Evolutionary conservation across 2,329 filamentous ascomycete species (phyloP), one percentile per base, ranked within the genome.

Genomic region (Chaetothyriales sp.): DNA sequence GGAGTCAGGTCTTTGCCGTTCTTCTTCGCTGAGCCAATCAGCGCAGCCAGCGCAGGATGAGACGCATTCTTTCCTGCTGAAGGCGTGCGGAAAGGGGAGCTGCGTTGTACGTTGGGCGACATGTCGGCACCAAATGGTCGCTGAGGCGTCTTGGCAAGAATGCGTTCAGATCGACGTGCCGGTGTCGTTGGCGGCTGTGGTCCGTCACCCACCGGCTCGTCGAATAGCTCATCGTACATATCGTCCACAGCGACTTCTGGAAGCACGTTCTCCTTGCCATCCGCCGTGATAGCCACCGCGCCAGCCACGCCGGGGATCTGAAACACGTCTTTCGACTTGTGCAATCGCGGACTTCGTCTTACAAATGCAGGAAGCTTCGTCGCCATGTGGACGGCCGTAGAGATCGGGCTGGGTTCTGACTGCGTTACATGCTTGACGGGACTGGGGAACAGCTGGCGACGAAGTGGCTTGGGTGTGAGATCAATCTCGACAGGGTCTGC

Each of bases 201-300:
- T 42, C 56, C 65, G 51, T 61, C 64, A 49, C 51, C 54, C 2
- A 69, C 55, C 66, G 75, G 61, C 70, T 82, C 74, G 51, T 81
- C 80, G 59, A 92, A 89, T 47, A 76, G 72, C 43, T 79, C 75
- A 18, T 47, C 45, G 5, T 84, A 64, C 36, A 76, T 74, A 54
- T 81, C 75, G 39, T 68, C 64, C 15, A 53, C 43, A 3, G 28
- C 39, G n/a, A 64, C 53, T 8, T 63, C 60, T 5, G 73, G 71
- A 10, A 68, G 70, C 47, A 66, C 66, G 55, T 81, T 81, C 62
- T 81, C 78, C 58, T 81, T 80, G 80, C 76, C 47, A 68, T 66
- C 49, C 57, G 60, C 56, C 65, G 65, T 54, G 65, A 69, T 56
- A 66, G 63, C 54, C 61, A 66, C 51, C 63, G 64, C 53, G 62